Evolutionary conservation across 208 protist species (phyloP).

Genomic region (Trypanosoma caninum): DNA sequence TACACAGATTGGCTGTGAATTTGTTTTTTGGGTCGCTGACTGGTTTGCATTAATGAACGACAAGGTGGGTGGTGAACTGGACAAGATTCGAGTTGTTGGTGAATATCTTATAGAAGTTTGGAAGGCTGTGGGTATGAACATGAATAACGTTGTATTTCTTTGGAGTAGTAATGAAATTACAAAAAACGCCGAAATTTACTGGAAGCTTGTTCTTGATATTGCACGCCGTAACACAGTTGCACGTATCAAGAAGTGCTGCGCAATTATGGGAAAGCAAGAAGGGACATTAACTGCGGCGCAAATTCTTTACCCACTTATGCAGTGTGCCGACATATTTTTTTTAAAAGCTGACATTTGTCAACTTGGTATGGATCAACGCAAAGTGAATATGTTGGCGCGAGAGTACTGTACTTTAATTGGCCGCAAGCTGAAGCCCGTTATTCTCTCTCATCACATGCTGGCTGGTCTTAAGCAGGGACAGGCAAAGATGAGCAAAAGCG

Average conservation of each 20-base stretch:
- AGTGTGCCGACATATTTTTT: conserved; percentile 99
- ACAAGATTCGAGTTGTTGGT: conserved; percentile 97
- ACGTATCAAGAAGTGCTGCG: conserved; percentile 97
- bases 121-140: conserved; percentile 98
- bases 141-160: conserved; percentile 95
- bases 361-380: conserved; percentile 99
- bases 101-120: conserved; percentile 98
- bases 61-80: conserved; percentile 98
- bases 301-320: conserved; percentile 99
- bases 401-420: conserved; percentile 96
- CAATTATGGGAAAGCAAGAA: conserved; percentile 99
- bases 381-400: conserved; percentile 99
- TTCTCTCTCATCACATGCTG: conserved; percentile 99
- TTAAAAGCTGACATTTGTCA: conserved; percentile 99
- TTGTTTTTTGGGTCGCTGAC: conserved; percentile 99
- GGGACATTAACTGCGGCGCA: conserved; percentile 96
- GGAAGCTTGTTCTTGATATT: conserved; percentile 97
- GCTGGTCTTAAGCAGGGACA: conserved; percentile 94
- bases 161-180: conserved; percentile 98
- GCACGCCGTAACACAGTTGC: conserved; percentile 92
- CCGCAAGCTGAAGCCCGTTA: conserved; percentile 94
- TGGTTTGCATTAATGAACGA: conserved; percentile 99
- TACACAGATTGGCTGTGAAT: conserved; percentile 93
- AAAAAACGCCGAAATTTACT: conserved; percentile 93
- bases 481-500: conserved; percentile 99